Evolutionary conservation across 805 yeast genomes (phyloP).

Genomic region (Grigorovia humatica): DNA sequence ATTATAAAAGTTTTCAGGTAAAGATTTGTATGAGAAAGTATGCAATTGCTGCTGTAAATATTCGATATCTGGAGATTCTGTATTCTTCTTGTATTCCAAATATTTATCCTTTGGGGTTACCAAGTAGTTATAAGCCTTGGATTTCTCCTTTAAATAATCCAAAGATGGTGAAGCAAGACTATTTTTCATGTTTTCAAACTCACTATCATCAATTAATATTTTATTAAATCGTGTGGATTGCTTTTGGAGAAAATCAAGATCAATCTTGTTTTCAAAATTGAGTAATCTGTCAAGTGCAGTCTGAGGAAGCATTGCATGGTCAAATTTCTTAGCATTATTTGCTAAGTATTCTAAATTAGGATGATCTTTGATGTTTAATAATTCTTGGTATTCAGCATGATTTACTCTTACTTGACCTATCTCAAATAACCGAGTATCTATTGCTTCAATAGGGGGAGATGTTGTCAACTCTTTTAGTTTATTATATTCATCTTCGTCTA

Average conservation of each 20-base stretch:
- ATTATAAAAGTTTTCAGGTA: not conserved
- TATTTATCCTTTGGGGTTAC: not conserved
- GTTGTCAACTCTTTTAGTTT: not conserved
- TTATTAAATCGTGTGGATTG: not conserved
- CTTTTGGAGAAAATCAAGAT: not conserved
- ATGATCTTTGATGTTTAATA: not conserved
- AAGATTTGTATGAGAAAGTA: not conserved
- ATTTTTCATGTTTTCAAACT: not conserved
- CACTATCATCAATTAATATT: not conserved
- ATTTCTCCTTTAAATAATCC: slow-evolving; percentile 10
- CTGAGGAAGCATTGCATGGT: not conserved
- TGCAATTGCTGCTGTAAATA: not conserved
- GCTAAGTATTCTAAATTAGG: slow-evolving; percentile 1
- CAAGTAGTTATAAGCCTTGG: slow-evolving; percentile 4
- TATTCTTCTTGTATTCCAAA: not conserved
- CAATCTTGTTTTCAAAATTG: slow-evolving; percentile 2
- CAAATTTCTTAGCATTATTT: not conserved
- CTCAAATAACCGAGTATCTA: not conserved
- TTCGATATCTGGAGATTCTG: slow-evolving; percentile 6
- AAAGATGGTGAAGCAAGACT: slow-evolving; percentile 4
- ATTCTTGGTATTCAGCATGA: not conserved
- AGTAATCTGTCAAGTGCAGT: not conserved
- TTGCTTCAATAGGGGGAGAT: not conserved
- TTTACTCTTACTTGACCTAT: not conserved
- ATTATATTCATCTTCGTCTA: slow-evolving; percentile 1